Base-by-base conservation (phyloP, 2,329 filamentous ascomycete genomes). In the Xylaria multiplex region DNA sequence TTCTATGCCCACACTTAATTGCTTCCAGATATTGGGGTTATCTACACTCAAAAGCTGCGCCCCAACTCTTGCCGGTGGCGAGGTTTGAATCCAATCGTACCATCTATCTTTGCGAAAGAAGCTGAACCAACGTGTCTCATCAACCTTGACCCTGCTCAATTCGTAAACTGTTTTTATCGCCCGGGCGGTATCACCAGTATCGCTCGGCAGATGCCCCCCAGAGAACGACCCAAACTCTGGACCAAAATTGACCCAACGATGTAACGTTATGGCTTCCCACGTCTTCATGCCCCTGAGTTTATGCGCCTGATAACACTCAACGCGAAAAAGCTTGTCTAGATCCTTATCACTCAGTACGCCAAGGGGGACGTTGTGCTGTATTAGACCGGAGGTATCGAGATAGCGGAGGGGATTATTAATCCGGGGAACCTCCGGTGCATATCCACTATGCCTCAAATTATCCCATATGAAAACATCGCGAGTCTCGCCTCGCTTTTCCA, bases 71-170 rank as follows among this genome's bases (percentile, higher is more conserved):
- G 42, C 56, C 19, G 55, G 45, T 9, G 64, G 55, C 3, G 8
- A 19, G 9, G 49, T 48, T 16, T 64, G 24, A 24, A 56, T 40
- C 59, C 60, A 64, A 45, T 67, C 56, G 19, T 55, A 55, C 64
- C 64, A 67, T 14, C 57, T 55, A 5, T 50, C 24, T 46, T 57
- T 64, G 14, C 35, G 42, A 14, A 67, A n/a, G 22, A 63, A 67
- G 11, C 13, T 2, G 14, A 57, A 46, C 64, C 64, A 67, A 13
- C 27, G n/a, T 6, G 19, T 19, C 27, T 67, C 64, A 37, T 67
- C 56, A 43, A 67, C 59, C 19, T 53, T 2, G 13, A 67, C 24
- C 27, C 27, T 57, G 16, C 19, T 14, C 48, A 5, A 8, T 2
- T 52, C 27, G 9, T 37, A 64, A 8, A 48, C 19, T 11, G 11